These are phyloP conservation scores for Calonectria montana DNA, from an alignment of 2,329 filamentous ascomycete species.

Conservation along the genomic window DNA sequence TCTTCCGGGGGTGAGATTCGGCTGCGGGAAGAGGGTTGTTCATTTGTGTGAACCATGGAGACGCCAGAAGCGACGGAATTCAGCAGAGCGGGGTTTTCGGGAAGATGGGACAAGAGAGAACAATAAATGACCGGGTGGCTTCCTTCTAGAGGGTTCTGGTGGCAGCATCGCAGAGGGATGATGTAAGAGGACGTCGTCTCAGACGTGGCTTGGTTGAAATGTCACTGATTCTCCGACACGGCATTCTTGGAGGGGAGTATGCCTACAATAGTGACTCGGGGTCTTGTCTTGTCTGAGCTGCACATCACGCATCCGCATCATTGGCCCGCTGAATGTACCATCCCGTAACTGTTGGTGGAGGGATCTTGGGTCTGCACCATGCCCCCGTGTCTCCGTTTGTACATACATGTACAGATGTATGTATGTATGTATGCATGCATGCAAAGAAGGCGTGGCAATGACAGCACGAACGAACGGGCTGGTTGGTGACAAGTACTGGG, in stretches of 20 bases:
- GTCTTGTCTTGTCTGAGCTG: neutral
- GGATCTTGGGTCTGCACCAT: neutral
- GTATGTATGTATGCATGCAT: neutral
- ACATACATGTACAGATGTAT: neutral
- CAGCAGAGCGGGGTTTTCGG: neutral
- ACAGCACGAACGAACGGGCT: neutral
- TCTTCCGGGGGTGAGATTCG: neutral
- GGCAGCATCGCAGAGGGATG: neutral
- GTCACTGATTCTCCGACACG: neutral
- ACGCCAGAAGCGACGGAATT: constrained; percentile 6
- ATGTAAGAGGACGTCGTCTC: neutral
- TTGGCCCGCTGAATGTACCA: neutral
- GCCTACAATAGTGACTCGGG: neutral
- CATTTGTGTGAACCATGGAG: neutral
- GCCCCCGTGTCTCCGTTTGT: neutral
- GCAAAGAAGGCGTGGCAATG: neutral
- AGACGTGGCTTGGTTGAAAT: constrained; percentile 2
- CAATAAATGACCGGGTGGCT: neutral
- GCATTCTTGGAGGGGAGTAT: neutral
- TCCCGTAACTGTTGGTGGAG: neutral
- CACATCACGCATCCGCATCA: neutral
- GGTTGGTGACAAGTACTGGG: neutral
- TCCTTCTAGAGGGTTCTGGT: neutral
- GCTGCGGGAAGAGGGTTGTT: neutral
- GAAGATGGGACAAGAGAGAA: neutral